Evolutionary conservation across 805 yeast species (phyloP), one percentile per base, ranked within the genome.

Genomic region (Ogataea allantospora): DNA sequence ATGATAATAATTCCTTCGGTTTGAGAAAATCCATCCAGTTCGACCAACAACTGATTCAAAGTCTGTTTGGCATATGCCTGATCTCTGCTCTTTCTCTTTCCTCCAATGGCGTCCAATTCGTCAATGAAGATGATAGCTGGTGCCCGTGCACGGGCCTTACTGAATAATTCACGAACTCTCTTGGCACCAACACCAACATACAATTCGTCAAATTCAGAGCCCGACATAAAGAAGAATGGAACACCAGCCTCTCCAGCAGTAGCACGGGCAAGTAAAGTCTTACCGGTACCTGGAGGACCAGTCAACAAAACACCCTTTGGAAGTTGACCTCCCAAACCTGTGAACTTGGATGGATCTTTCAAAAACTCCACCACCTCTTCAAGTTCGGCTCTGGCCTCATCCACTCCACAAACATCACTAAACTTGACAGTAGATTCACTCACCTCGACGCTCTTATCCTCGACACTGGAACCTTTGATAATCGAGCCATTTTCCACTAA

Each of bases 271-370:
- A 93, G 75, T 50, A 91, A 70, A 1, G 99, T 93, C 62, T 93
- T 91, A 77, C 99, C 99, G 5, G 99, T 91, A 66, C 99, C 99
- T 27, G 99, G 99, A 25, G 99, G 99, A 30, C 99, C 99, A 9
- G 98, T 93, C 48, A 91, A 71, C 42, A 93, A 68, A 6, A 93
- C 95, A 71, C 99, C 99, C 62, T 91, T 93, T 42, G 99, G 98
- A 54, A 93, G 72, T 63, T 89, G 89, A 35, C 99, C 99, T 50
- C 99, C 99, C 33, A 93, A 73, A 1, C 95, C 95, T 34, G 97
- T 95, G 67, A 88, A 93, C 62, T 87, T 85, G 13, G 96, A 78
- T 14, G 99, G 99, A 61, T 93, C 98, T 58, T 88, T 88, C 56
- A 93, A 75, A 57, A 93, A 93, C 43, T 91, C 97, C n/a, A 93